Evolutionary conservation across 2,329 filamentous ascomycete species (phyloP).

Genomic region (Chaetomiaceae sp.): DNA sequence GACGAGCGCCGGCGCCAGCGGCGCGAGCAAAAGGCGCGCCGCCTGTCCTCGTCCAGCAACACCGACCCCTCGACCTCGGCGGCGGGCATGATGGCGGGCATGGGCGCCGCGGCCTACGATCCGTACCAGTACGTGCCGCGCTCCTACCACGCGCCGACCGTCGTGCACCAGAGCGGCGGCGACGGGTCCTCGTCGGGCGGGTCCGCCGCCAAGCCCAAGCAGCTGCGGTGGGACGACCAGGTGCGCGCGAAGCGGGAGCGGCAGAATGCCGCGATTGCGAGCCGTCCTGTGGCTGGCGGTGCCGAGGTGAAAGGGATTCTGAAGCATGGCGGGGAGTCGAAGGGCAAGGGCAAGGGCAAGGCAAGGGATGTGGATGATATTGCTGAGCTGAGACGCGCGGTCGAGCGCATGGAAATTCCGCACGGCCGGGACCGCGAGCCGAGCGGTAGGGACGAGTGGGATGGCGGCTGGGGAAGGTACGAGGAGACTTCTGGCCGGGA

Average conservation of each 20-base stretch:
- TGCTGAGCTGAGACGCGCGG: conserved; percentile 18
- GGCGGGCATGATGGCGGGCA: not conserved
- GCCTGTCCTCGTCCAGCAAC: conserved; percentile 10
- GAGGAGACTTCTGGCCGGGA: conserved; percentile 8
- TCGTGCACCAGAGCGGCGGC: conserved; percentile 19
- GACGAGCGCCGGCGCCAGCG: conserved; percentile 21
- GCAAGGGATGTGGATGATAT: conserved; percentile 17
- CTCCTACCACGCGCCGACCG: conserved; percentile 16
- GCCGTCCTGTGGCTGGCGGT: conserved; percentile 20
- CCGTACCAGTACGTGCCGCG: conserved; percentile 14
- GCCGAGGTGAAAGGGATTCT: conserved; percentile 27
- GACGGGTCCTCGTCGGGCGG: conserved; percentile 10
- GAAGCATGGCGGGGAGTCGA: conserved; percentile 21
- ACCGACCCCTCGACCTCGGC: conserved; percentile 8
- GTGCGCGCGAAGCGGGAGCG: conserved; percentile 19
- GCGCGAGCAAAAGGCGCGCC: conserved; percentile 10
- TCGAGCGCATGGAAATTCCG: conserved; percentile 22
- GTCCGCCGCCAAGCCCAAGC: conserved; percentile 18
- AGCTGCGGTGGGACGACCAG: conserved; percentile 29
- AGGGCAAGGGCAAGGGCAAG: conserved; percentile 13
- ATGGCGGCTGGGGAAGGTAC: conserved; percentile 20
- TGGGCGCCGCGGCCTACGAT: conserved; percentile 11
- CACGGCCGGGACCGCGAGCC: conserved; percentile 11
- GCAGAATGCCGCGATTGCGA: conserved; percentile 29
- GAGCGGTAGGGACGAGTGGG: conserved; percentile 12